Evolutionary conservation across 2,329 filamentous ascomycete species (phyloP).

Genomic region (Curvularia hawaiiensis): DNA sequence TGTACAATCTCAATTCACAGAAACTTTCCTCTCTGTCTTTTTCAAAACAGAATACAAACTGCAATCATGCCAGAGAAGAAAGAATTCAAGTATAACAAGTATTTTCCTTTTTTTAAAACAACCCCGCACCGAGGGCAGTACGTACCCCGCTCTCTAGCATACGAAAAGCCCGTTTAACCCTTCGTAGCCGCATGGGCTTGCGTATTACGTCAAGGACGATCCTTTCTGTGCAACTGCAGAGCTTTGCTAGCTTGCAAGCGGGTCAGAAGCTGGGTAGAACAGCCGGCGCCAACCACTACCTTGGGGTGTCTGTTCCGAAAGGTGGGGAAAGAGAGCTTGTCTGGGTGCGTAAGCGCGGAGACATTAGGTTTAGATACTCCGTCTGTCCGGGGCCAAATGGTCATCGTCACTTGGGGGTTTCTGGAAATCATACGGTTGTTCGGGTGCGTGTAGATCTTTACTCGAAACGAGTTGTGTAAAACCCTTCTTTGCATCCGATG

Average conservation of each 20-base stretch:
- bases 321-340: background rate
- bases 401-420: background rate
- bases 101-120: no score
- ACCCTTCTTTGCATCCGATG: background rate
- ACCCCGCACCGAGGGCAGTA: background rate
- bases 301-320: constrained; percentile 2
- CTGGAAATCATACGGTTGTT: background rate
- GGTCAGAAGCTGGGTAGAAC: background rate
- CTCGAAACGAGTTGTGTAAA: background rate
- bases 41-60: no score
- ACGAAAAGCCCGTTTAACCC: background rate
- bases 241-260: background rate
- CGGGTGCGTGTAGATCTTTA: background rate
- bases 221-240: background rate
- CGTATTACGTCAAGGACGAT: constrained; percentile 5
- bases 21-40: background rate
- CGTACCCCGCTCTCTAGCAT: constrained; percentile 8
- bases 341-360: background rate
- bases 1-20: background rate
- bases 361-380: background rate
- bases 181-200: background rate
- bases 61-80: no score
- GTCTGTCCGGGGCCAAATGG: background rate
- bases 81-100: no score
- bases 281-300: no score